Base-by-base conservation (phyloP, 139 green algal genomes). In the Closterium sp. region DNA sequence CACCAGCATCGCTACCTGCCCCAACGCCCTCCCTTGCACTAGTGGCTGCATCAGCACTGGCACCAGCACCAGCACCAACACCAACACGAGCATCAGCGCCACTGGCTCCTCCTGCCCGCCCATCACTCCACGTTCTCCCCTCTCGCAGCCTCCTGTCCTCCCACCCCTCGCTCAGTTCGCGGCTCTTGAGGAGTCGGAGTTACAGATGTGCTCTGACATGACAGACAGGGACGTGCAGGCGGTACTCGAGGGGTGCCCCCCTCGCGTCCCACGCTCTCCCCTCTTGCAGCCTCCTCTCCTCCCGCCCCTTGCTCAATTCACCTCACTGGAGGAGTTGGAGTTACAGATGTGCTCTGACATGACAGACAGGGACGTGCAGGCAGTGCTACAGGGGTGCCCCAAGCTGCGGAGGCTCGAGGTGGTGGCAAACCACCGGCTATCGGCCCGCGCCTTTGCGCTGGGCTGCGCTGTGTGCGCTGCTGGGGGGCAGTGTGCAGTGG, bases 351-450 rank as follows among this genome's bases (percentile, higher is more conserved):
- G 89, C 45, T 50, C 50, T 11, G 89, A 92, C 31, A 50, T 92
- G 89, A n/a, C 31, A n/a, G 45, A 92, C 85, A 87, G 31, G 2
- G 89, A 92, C 29, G 9, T 92, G 89, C 89, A 92, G 42, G 29
- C 29, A 0, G 90, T 92, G 1, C 31, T 92, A 27, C 62, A n/a
- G 22, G 45, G 70, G 11, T 92, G 89, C 89, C 50, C 89, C 22
- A 29, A 92, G 89, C 89, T 92, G 34, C 34, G 89, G 31, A 62
- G 89, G n/a, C 89, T 92, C 28, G 32, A 92, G 45, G 70, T 92
- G 27, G 70, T 92, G 89, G 89, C 89, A 0, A 92, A 88, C 9
- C 89, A 92, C 22, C 50, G 70, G 89, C 89, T 92, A 22, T 79
- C 62, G 2, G 62, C 62, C 19, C 62, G 62, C 2, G 62, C 62